phyloP scores from a whole-genome alignment of 1,139 yeast genomes.

The Lizanozyma gosingica region DNA sequence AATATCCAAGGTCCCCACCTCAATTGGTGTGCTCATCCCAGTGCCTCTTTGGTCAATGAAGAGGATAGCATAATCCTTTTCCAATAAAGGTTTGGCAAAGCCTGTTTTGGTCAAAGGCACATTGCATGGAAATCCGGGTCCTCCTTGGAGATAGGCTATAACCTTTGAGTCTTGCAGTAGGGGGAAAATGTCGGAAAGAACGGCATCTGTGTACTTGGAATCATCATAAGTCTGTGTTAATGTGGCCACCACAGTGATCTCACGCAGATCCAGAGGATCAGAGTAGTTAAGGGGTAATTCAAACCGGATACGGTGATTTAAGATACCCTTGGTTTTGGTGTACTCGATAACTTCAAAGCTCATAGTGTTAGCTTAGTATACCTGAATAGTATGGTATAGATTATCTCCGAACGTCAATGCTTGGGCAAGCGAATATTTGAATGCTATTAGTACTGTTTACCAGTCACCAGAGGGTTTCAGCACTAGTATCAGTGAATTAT shows the following conservation, averaged over 20 bases:
- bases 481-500: too few relatives aligned
- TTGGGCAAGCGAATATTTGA: too few relatives aligned
- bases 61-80: constrained; percentile 37
- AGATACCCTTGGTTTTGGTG: not conserved
- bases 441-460: too few relatives aligned
- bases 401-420: too few relatives aligned
- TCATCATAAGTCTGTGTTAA: not conserved
- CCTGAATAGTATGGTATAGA: too few relatives aligned
- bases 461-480: too few relatives aligned
- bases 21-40: constrained; percentile 41
- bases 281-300: constrained; percentile 12
- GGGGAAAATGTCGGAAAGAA: not conserved
- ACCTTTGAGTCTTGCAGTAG: constrained; percentile 24
- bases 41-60: constrained; percentile 54
- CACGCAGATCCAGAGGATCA: constrained; percentile 2
- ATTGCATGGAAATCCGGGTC: constrained; percentile 46
- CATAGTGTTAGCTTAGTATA: too few relatives aligned
- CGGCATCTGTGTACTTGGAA: not conserved
- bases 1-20: constrained; percentile 17
- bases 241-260: constrained; percentile 12
- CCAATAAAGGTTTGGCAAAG: constrained; percentile 28
- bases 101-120: constrained; percentile 28
- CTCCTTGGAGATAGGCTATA: constrained; percentile 45
- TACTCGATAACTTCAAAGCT: not conserved
- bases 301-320: constrained; percentile 5